These are phyloP conservation scores for Macrolepiota fuliginosa DNA, from an alignment of 768 basidiomycete genomes.

Conservation along the genomic window DNA sequence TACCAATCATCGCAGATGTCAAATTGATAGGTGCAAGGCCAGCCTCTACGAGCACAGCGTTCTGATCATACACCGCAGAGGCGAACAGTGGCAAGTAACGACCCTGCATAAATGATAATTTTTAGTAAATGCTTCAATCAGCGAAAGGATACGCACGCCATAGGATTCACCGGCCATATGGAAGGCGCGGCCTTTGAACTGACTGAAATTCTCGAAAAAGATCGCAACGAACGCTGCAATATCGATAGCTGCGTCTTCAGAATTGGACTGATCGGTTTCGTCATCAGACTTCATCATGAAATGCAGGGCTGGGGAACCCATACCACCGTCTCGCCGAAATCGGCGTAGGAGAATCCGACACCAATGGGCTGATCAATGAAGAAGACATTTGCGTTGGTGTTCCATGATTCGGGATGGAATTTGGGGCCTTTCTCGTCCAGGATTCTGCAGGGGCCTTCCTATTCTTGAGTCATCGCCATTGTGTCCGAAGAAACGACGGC, in stretches of 20 bases:
- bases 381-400: constrained; percentile 63
- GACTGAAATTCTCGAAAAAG: constrained; percentile 76
- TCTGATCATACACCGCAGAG: constrained; percentile 73
- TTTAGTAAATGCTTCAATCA: not conserved
- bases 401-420: constrained; percentile 66
- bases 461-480: not conserved
- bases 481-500: not conserved
- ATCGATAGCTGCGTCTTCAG: constrained; percentile 79
- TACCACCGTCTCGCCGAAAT: constrained; percentile 62
- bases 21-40: constrained; percentile 64
- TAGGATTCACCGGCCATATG: constrained; percentile 82
- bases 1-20: constrained; percentile 67
- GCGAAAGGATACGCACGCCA: constrained; percentile 40
- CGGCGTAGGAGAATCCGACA: constrained; percentile 63
- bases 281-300: not conserved
- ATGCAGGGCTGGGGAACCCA: constrained; percentile 16
- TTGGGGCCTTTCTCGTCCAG: constrained; percentile 47
- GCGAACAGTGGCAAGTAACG: constrained; percentile 76
- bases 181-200: constrained; percentile 65
- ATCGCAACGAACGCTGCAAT: constrained; percentile 73
- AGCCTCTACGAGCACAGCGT: constrained; percentile 47
- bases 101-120: constrained; percentile 37
- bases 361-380: constrained; percentile 65
- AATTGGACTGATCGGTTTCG: constrained; percentile 46
- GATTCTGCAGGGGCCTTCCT: constrained; percentile 65